phyloP scores from a whole-genome alignment of 1,284 basidiomycete genomes.

The Heterobasidion irregulare region DNA sequence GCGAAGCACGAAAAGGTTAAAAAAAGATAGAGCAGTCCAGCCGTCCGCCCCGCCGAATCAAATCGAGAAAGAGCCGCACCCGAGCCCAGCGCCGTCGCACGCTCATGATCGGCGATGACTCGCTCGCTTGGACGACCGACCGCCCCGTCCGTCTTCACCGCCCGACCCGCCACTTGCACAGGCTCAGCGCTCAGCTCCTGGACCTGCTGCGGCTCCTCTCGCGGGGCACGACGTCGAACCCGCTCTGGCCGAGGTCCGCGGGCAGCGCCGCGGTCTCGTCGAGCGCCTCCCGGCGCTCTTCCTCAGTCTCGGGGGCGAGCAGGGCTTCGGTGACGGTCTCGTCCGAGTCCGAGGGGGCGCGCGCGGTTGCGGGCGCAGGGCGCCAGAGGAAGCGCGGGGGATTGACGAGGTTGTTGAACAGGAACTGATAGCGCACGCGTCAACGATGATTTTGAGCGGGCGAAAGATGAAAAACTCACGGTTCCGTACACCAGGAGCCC shows the following conservation, averaged over 20 bases:
- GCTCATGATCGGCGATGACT: background rate
- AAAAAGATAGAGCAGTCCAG: no score
- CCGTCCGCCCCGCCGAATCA: no score
- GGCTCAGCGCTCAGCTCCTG: no score
- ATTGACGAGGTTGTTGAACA: slow-evolving; percentile 70
- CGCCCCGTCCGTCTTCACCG: background rate
- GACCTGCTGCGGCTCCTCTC: no score
- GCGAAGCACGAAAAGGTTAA: no score
- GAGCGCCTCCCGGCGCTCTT: slow-evolving; percentile 27
- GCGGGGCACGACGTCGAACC: slow-evolving; percentile 59
- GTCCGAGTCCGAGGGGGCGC: slow-evolving; percentile 29
- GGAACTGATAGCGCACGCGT: slow-evolving; percentile 29
- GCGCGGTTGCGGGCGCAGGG: slow-evolving; percentile 22
- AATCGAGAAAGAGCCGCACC: no score
- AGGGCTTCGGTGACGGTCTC: slow-evolving; percentile 31
- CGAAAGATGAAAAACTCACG: slow-evolving; percentile 11
- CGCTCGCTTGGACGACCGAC: background rate
- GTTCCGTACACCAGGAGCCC: slow-evolving; percentile 65
- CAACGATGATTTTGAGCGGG: background rate
- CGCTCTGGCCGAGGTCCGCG: slow-evolving; percentile 62
- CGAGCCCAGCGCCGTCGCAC: no score
- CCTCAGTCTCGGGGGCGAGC: slow-evolving; percentile 22
- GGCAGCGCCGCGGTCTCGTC: slow-evolving; percentile 72
- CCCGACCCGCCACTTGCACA: background rate
- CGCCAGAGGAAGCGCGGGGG: slow-evolving; percentile 51